Evolutionary conservation across 2,329 filamentous ascomycete genomes (phyloP).

Genomic region (Decorospora gaudefroyi): DNA sequence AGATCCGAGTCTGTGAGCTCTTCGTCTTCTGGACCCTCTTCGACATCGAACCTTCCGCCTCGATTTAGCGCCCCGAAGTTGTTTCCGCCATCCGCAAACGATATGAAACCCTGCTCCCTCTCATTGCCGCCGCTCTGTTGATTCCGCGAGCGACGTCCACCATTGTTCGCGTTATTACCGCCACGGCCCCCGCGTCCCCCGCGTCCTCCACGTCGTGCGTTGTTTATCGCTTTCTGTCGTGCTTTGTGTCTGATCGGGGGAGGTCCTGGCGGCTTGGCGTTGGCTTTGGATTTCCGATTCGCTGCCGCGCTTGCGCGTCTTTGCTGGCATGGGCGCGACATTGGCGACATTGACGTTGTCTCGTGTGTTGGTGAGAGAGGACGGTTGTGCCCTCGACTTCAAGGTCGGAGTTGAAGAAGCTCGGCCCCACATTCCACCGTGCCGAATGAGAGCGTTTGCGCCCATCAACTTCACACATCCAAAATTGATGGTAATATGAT

Average conservation of each 20-base stretch:
- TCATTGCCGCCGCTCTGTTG: conserved; percentile 7
- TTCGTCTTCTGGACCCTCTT: conserved; percentile 20
- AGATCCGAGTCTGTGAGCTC: conserved; percentile 17
- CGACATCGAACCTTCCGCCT: conserved; percentile 17
- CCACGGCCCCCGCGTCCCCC: not conserved
- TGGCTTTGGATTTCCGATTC: conserved; percentile 20
- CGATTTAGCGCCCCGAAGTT: conserved; percentile 24
- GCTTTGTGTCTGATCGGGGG: conserved; percentile 25
- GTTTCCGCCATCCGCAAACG: conserved; percentile 18
- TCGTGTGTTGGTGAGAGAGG: not conserved
- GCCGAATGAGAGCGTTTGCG: too few species aligned
- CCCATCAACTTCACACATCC: conserved; percentile 3
- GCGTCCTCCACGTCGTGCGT: conserved; percentile 19
- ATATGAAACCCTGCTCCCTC: conserved; percentile 19
- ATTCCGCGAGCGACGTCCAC: conserved; percentile 12
- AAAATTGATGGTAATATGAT: not conserved
- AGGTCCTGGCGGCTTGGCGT: conserved; percentile 19
- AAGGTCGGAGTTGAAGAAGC: conserved; percentile 13
- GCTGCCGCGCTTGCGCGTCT: conserved; percentile 31
- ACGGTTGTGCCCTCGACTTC: conserved; percentile 10
- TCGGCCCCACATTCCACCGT: conserved; percentile 18
- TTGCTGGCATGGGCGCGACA: conserved; percentile 35
- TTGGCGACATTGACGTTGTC: conserved; percentile 8
- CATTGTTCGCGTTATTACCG: conserved; percentile 10
- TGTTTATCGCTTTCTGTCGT: conserved; percentile 27